Evolutionary conservation across 768 basidiomycete genomes (phyloP), one percentile per base, ranked within the genome.

Genomic region (Xerocomellus amylosporus): DNA sequence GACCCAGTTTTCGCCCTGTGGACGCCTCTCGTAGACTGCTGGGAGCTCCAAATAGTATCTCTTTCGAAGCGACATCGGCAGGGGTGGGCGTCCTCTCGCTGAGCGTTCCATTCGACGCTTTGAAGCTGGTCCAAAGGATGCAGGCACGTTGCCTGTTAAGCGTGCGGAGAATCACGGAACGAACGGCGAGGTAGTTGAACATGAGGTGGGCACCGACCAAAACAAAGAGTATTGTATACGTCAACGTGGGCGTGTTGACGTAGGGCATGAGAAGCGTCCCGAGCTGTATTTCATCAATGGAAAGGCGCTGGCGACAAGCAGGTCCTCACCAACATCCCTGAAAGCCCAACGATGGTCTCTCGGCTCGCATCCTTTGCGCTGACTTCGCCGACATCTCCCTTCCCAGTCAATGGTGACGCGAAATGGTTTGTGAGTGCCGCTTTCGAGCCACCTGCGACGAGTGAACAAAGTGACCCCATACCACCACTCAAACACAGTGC

Each of bases 321-420:
- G 30, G 20, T n/a, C 6, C 82, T 63, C 52, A 87, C 87, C 66
- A 88, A 62, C 80, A 87, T 84, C 19, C 87, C 86, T 1, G 83
- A 61, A 30, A 88, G 77, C 2, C 82, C 83, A 3, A 89, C 70
- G 0, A 87, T 81, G 0, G 87, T 88, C 68, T 88, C 86, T 56
- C 85, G 84, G 66, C 86, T 87, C 0, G 82, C 77, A 55, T 86
- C 86, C 63, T 89, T 89, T 1, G 86, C 86, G 53, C 82, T 87
- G 39, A 88, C 71, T 59, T 88, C 87, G 1, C 86, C 86, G 13
- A 88, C 73, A 58, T 88, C 86, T 5, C 85, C 85, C 39, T 74
- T 75, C 0, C 79, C 78, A 10, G 55, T 64, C 14, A 73, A 48
- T 2, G 83, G 78, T 5, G 77, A 79, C 1, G 85, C 80, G 59